Percentiles rank a stretch among this genome's conserved stretches.
phyloP scores from a whole-genome alignment of 2,329 filamentous ascomycete species.

The Pseudopyrenochaeta lycopersici region DNA sequence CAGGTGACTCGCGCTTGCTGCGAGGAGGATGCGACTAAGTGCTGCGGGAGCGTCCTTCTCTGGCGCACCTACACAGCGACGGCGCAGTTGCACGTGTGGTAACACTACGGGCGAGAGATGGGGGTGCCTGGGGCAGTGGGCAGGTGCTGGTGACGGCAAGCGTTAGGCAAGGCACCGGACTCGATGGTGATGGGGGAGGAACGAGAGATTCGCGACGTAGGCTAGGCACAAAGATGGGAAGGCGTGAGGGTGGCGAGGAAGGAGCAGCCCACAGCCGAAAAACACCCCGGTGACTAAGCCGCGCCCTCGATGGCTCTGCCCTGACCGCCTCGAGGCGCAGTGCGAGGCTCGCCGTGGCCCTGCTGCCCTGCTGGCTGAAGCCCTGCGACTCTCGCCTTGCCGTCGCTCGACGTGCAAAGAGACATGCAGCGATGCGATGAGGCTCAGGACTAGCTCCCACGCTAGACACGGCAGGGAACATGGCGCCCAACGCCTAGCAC shows the following conservation, averaged over 20 bases:
- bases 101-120: constrained; percentile 30
- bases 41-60: no score
- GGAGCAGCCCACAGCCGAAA: constrained; percentile 13
- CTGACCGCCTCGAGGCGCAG: neutral
- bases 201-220: constrained; percentile 49
- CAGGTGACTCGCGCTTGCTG: constrained; percentile 25
- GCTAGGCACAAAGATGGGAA: constrained; percentile 49
- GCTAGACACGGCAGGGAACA: constrained; percentile 37
- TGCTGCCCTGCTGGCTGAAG: constrained; percentile 1
- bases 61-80: no score
- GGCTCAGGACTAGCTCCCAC: constrained; percentile 40
- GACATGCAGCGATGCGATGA: constrained; percentile 35
- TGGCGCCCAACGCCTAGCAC: constrained; percentile 29
- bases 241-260: constrained; percentile 41
- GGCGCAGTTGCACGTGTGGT: constrained; percentile 46
- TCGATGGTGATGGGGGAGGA: constrained; percentile 30
- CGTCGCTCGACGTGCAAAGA: constrained; percentile 30
- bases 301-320: constrained; percentile 1
- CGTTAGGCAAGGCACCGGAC: constrained; percentile 39
- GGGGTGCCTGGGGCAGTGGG: constrained; percentile 24
- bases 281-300: constrained; percentile 34
- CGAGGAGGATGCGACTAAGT: constrained; percentile 6
- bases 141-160: constrained; percentile 33
- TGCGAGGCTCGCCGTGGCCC: no score
- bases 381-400: constrained; percentile 20